Evolutionary conservation across 306 rosid species (phyloP), one percentile per base, ranked within the genome.

Genomic region (Boehmeria nivea): DNA sequence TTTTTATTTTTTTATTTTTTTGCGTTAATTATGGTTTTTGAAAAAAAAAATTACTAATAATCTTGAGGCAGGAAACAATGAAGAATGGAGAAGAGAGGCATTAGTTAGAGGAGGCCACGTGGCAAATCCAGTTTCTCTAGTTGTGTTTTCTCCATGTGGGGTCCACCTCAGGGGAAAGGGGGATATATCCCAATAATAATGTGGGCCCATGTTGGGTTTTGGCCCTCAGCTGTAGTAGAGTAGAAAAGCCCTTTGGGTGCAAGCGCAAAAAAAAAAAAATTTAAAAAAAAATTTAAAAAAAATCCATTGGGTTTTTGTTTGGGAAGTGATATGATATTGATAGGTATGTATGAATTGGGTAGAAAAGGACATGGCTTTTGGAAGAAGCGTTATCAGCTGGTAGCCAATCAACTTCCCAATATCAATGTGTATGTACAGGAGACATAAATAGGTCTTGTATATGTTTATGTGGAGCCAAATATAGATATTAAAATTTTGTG

Each of bases 31-130:
- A n/a, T n/a, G n/a, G n/a, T n/a, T n/a, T n/a, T n/a, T n/a, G n/a
- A n/a, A n/a, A n/a, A n/a, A n/a, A n/a, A n/a, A n/a, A n/a, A n/a
- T n/a, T n/a, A n/a, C n/a, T n/a, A n/a, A n/a, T n/a, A n/a, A n/a
- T n/a, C 4, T 44, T 21, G 65, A 16, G 33, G 39, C 43, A 22
- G 38, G 39, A 27, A 48, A 66, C 60, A 65, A n/a, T 1, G 31
- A 59, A 12, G 54, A 71, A 43, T 70, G 71, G 72, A 61, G 63
- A 67, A 56, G 53, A 60, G 69, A 52, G 65, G 60, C 59, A 33
- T 11, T 43, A 53, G 26, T 76, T 51, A 52, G 67, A 72, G 66
- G 80, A 72, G 86, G 72, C 80, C 86, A 76, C 76, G 80, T 81
- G 95, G 89, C 81, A 78, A 54, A 55, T 73, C 74, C 61, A 63